Percentiles rank a stretch among this genome's conserved stretches.
These are phyloP conservation scores for Podaxis carcinomalis DNA, from an alignment of 768 basidiomycete species.

Conservation along the genomic window DNA sequence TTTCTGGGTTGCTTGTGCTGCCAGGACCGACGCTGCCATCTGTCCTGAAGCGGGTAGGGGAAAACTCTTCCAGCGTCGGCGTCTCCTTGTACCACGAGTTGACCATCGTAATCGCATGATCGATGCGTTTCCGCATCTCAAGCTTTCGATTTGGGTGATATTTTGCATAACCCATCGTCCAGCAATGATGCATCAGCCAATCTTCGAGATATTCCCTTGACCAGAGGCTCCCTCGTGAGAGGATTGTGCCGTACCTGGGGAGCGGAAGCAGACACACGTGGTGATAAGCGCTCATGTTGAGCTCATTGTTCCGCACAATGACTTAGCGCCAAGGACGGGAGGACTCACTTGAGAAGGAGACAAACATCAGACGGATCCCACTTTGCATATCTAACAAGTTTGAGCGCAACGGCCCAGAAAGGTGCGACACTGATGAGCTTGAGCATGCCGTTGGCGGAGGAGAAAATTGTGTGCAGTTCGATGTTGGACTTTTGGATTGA, in stretches of 20 bases:
- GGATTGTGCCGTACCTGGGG: conserved; percentile 47
- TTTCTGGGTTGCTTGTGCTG: background rate
- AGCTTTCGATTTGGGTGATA: conserved; percentile 42
- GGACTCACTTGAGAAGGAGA: conserved; percentile 55
- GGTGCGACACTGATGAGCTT: conserved; percentile 58
- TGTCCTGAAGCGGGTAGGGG: conserved; percentile 4
- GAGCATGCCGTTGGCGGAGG: conserved; percentile 46
- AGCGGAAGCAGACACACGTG: background rate
- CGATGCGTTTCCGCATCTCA: conserved; percentile 46
- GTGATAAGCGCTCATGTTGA: background rate
- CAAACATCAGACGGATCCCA: conserved; percentile 65
- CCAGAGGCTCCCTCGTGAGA: conserved; percentile 49
- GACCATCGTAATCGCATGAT: conserved; percentile 45
- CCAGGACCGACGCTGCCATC: background rate
- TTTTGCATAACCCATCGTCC: conserved; percentile 56
- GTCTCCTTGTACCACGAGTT: conserved; percentile 20
- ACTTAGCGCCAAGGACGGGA: background rate
- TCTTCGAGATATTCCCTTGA: conserved; percentile 45
- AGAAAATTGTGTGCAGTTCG: conserved; percentile 52
- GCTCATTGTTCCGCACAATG: background rate
- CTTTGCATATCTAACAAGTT: conserved; percentile 62
- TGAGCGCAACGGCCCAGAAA: conserved; percentile 70
- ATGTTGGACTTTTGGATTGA: conserved; percentile 49
- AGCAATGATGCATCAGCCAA: conserved; percentile 57
- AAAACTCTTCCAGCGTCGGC: background rate